These are phyloP conservation scores for Gleditsia sinensis DNA, from an alignment of 306 rosid genomes.

Conservation along the genomic window DNA sequence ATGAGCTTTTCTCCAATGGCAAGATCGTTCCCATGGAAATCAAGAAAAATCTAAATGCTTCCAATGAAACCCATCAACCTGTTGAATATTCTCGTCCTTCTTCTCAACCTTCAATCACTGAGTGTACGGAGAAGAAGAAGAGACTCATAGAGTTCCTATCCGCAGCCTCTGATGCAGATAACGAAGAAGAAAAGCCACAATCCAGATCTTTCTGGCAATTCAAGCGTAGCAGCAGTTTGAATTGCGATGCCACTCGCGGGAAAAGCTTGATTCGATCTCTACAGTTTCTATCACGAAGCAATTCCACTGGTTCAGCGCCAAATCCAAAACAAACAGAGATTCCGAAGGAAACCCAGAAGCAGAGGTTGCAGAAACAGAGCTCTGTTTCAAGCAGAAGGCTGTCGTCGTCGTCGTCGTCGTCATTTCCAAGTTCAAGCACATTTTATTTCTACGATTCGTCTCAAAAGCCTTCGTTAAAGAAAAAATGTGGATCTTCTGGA, in stretches of 20 bases:
- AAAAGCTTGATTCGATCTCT: constrained; percentile 66
- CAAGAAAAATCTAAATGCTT: constrained; percentile 33
- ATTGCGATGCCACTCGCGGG: constrained; percentile 53
- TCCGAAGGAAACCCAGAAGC: constrained; percentile 56
- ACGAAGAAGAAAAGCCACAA: constrained; percentile 53
- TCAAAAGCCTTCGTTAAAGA: constrained; percentile 53
- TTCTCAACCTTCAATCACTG: constrained; percentile 19
- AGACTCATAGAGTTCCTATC: constrained; percentile 78
- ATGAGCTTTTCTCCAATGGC: constrained; percentile 93
- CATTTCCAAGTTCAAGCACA: constrained; percentile 50
- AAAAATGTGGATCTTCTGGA: constrained; percentile 50
- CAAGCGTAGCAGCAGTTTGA: constrained; percentile 85
- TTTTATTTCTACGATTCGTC: constrained; percentile 53
- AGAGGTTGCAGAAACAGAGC: constrained; percentile 66
- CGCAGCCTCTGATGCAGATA: constrained; percentile 29
- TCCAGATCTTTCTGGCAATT: constrained; percentile 83
- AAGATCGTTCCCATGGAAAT: constrained; percentile 68
- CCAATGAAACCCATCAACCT: constrained; percentile 31
- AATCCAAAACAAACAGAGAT: constrained; percentile 49
- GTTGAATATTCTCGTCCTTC: background rate
- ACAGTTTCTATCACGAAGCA: constrained; percentile 85
- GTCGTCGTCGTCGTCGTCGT: constrained; percentile 39
- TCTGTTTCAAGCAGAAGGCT: constrained; percentile 74
- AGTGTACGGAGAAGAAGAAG: constrained; percentile 53
- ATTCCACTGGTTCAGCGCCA: constrained; percentile 83